Percentiles rank a stretch among this genome's conserved stretches.
Conservation (phyloP, 1,284 basidiomycete species). For the Kwoniella shivajii region DNA sequence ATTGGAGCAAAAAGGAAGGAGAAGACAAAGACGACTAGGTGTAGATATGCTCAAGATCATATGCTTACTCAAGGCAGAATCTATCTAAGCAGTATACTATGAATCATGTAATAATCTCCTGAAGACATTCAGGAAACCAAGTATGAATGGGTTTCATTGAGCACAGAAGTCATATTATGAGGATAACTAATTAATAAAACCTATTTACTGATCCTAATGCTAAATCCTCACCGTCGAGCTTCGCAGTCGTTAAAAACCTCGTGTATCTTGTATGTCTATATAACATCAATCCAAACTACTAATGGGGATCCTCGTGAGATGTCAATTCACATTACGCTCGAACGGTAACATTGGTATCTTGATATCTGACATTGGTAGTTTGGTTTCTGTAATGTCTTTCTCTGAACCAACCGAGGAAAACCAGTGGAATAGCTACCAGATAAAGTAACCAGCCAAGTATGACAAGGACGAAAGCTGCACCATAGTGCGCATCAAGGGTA, state of each 20-base stretch:
- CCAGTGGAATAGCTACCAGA: conserved; percentile 25
- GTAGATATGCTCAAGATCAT: not conserved
- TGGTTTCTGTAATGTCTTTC: conserved; percentile 26
- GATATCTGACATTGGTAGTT: conserved; percentile 6
- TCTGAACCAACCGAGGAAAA: conserved; percentile 35
- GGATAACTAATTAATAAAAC: not conserved
- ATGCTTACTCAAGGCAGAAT: no score
- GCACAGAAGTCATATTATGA: not conserved
- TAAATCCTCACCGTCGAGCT: no score
- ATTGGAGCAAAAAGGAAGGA: conserved; percentile 72
- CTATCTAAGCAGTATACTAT: no score
- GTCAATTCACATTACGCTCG: not conserved
- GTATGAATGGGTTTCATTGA: not conserved
- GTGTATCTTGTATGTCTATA: no score
- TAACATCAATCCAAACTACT: not conserved
- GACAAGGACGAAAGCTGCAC: conserved; percentile 33
- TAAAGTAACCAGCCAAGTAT: conserved; percentile 39
- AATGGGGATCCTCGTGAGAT: not conserved
- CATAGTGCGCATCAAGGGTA: conserved; percentile 31
- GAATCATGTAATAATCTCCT: no score
- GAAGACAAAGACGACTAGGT: conserved; percentile 46
- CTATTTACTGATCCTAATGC: not conserved
- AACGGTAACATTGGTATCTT: conserved; percentile 5
- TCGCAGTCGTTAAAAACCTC: no score
- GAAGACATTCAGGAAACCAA: not conserved